Evolutionary conservation across 2,329 filamentous ascomycete genomes (phyloP), one percentile per base, ranked within the genome.

Genomic region (Fusarium ramigenum): DNA sequence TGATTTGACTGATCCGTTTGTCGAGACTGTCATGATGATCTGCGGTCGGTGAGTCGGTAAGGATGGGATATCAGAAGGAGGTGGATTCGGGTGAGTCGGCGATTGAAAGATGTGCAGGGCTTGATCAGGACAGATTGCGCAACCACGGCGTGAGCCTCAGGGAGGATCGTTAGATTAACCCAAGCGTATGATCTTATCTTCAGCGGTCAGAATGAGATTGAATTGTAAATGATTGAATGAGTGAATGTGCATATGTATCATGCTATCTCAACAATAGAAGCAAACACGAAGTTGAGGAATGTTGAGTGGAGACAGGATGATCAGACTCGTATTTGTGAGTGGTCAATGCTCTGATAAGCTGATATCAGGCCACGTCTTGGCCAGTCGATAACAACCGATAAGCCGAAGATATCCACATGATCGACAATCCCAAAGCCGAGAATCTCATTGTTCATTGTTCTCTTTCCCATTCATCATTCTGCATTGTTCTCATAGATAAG

Each of bases 1-100:
- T 3, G 57, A 34, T 34, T 72, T 74, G 9, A 63, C 47, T 40
- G 63, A 67, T 34, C 50, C 54, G 25, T 42, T 47, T 19, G 59
- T 60, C 25, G 56, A 68, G 39, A 50, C 28, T 25, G 71, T 44
- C 71, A 74, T 74, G 32, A 9, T 49, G 64, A 62, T 49, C 50
- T 42, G 54, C 36, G 37, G 39, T 34, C 36, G 37, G 39, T 34
- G 34, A 15, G 39, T 21, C 34, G 19, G 34, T 25, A 58, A 49
- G 61, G 65, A 47, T 44, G 60, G 42, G 36, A 34, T 25, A 39
- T 43, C 18, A 37, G 30, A 28, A 25, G 25, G 37, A 32, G 42
- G 42, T 15, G 32, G 47, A 34, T 30, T 57, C 25, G 34, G 42
- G 32, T 68, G 42, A 69, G 42, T 68, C 66, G 66, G 66, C 66